Percentiles rank a stretch among this genome's conserved stretches.
Conservation (phyloP, 2,329 filamentous ascomycete species). For the Ascochyta lentis region DNA sequence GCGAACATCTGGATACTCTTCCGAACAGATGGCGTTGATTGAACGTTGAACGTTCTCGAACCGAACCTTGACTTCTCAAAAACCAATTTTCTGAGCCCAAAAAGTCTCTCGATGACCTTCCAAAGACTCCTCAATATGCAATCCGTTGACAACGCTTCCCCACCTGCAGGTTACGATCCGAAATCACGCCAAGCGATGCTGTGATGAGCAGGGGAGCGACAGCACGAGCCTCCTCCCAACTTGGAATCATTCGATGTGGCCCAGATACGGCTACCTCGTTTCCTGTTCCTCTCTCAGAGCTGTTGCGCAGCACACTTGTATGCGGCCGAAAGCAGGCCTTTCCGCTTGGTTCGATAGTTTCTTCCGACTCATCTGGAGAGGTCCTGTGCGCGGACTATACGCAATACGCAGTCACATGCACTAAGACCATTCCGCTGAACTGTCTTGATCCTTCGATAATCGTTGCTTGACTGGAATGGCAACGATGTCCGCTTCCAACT, state of each 20-base stretch:
- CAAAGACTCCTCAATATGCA: neutral
- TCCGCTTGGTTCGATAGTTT: slow-evolving; percentile 17
- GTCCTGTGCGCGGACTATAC: slow-evolving; percentile 15
- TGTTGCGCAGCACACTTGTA: slow-evolving; percentile 16
- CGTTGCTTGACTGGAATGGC: slow-evolving; percentile 7
- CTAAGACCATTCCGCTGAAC: slow-evolving; percentile 23
- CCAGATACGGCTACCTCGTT: slow-evolving; percentile 27
- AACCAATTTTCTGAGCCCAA: neutral
- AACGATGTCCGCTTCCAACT: slow-evolving; percentile 6
- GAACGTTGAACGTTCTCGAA: neutral
- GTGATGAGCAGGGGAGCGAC: slow-evolving; percentile 28
- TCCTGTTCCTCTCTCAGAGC: slow-evolving; percentile 24
- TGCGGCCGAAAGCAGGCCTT: slow-evolving; percentile 21
- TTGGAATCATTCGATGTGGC: slow-evolving; percentile 26
- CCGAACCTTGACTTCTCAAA: neutral
- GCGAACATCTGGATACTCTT: neutral
- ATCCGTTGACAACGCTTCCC: slow-evolving; percentile 15
- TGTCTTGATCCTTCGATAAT: slow-evolving; percentile 18
- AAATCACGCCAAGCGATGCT: slow-evolving; percentile 41
- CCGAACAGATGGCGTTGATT: neutral
- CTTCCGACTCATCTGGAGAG: slow-evolving; percentile 14
- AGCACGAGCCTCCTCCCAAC: slow-evolving; percentile 27
- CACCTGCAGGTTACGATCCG: slow-evolving; percentile 32
- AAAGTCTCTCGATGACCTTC: neutral
- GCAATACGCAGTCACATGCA: slow-evolving; percentile 20